Conservation (phyloP, 1,139 yeast genomes). For the Kurtzmaniella quercitrusa region DNA sequence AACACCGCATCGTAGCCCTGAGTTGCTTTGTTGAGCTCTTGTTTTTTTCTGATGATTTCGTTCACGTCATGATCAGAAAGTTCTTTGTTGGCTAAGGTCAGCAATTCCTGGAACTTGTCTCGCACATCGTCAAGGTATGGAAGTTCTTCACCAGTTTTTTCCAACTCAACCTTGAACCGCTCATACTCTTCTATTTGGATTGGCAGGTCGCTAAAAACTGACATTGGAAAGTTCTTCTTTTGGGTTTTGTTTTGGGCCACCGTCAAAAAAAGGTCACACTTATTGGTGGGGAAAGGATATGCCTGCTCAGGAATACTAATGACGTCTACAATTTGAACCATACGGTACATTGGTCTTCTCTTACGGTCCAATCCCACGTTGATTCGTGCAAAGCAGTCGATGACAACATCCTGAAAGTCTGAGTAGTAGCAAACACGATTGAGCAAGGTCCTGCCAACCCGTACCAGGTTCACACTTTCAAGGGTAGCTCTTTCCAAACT, state of each 20-base stretch:
- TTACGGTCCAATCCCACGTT: constrained; percentile 72
- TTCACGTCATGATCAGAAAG: constrained; percentile 76
- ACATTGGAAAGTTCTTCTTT: constrained; percentile 69
- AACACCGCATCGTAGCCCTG: constrained; percentile 69
- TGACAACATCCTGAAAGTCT: constrained; percentile 64
- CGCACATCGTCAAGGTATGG: constrained; percentile 69
- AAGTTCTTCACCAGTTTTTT: constrained; percentile 52
- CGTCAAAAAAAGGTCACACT: constrained; percentile 57
- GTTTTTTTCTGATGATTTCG: constrained; percentile 66
- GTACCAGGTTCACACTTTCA: constrained; percentile 63
- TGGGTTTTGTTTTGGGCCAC: constrained; percentile 68
- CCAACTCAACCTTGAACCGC: constrained; percentile 59
- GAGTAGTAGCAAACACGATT: constrained; percentile 79
- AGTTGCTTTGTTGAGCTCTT: constrained; percentile 55
- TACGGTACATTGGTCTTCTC: constrained; percentile 67
- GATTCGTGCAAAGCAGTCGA: constrained; percentile 77
- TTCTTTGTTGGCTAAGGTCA: constrained; percentile 57
- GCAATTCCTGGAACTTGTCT: constrained; percentile 59
- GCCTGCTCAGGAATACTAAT: constrained; percentile 51
- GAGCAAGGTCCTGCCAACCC: constrained; percentile 74
- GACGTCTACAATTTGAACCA: constrained; percentile 74
- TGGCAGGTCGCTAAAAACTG: constrained; percentile 72
- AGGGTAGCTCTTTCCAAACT: constrained; percentile 37
- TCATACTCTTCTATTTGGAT: constrained; percentile 68
- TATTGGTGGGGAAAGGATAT: constrained; percentile 52